Conservation (phyloP, 768 basidiomycete genomes). For the Hericium erinaceus region DNA sequence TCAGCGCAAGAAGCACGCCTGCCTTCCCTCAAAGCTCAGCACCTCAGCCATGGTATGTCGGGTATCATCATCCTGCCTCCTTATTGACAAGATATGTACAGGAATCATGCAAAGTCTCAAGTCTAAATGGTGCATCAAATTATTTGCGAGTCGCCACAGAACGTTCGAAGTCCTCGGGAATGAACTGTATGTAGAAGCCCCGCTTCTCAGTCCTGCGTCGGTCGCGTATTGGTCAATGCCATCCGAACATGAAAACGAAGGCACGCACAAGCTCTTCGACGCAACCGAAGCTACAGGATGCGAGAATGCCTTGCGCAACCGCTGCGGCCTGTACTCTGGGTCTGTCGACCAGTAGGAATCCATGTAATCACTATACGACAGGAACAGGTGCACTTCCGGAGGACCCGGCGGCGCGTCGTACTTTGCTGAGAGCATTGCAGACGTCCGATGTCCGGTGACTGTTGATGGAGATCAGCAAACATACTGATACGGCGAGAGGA, state of each 20-base stretch:
- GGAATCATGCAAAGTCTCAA: too few species aligned
- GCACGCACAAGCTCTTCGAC: not conserved
- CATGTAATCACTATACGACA: slow-evolving; percentile 5
- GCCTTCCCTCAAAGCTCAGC: too few species aligned
- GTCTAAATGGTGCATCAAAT: too few species aligned
- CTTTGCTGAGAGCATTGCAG: slow-evolving; percentile 1
- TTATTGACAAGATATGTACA: too few species aligned
- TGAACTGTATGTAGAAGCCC: slow-evolving; percentile 6
- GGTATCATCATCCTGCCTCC: too few species aligned
- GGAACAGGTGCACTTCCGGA: slow-evolving; percentile 7
- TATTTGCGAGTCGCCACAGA: too few species aligned
- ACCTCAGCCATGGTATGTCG: too few species aligned
- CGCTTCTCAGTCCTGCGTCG: slow-evolving; percentile 2
- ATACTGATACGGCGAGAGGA: not conserved
- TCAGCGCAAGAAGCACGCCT: too few species aligned
- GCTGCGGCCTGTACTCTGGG: not conserved
- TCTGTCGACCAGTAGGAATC: slow-evolving; percentile 5
- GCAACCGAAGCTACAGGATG: slow-evolving; percentile 1
- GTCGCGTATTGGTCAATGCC: not conserved
- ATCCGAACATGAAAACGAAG: not conserved
- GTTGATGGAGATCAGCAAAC: not conserved
- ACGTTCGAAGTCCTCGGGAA: slow-evolving; percentile 4
- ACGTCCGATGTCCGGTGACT: slow-evolving; percentile 7
- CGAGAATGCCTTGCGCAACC: not conserved
- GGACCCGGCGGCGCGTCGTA: not conserved